Conservation (phyloP, 371 early-diverging fungal species). For the Coemansia sp. region DNA sequence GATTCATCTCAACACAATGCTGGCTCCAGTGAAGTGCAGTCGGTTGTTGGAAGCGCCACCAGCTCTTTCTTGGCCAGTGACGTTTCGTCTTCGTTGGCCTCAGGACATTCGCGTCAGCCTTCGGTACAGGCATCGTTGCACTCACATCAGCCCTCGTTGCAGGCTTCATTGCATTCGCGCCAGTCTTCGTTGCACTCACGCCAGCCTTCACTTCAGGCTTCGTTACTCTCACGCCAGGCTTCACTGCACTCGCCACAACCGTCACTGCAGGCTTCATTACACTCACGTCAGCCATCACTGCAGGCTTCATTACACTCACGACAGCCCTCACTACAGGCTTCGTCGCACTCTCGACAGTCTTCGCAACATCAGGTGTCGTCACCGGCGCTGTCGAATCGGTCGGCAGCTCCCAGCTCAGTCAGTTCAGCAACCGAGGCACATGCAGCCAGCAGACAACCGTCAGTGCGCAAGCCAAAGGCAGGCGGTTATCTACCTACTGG, state of each 20-base stretch:
- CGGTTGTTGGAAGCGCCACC: neutral
- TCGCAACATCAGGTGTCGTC: neutral
- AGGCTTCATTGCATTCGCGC: neutral
- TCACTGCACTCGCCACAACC: neutral
- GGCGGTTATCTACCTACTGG: slow-evolving; percentile 28
- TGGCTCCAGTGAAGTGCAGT: neutral
- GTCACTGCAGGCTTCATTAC: neutral
- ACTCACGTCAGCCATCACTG: neutral
- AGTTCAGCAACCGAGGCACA: neutral
- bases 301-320: neutral
- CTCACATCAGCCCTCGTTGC: neutral
- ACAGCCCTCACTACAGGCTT: neutral
- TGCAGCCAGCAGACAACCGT: neutral
- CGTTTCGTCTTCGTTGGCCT: neutral
- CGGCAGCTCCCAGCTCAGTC: slow-evolving; percentile 1
- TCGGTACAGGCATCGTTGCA: neutral
- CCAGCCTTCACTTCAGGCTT: neutral
- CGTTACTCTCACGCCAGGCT: neutral
- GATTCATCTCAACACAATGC: neutral
- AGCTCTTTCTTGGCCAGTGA: neutral
- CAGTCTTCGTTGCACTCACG: neutral
- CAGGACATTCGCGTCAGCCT: neutral
- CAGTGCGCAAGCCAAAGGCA: slow-evolving; percentile 1
- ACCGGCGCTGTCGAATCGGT: neutral
- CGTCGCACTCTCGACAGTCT: neutral